Evolutionary conservation across 2,329 filamentous ascomycete species (phyloP).

Genomic region (Zymoseptoria brevis): DNA sequence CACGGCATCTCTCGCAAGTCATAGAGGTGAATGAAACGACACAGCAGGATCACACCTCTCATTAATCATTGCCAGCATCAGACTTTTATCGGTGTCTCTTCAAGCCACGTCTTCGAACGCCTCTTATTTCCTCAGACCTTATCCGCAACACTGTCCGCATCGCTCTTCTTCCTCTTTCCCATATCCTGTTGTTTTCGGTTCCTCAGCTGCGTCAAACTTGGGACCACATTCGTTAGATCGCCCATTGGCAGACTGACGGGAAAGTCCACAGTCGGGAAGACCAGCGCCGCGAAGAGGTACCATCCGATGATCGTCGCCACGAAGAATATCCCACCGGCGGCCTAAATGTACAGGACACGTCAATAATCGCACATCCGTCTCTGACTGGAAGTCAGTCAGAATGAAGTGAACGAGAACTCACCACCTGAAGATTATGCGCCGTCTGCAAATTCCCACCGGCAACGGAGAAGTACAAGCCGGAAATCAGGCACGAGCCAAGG

Average conservation of each 20-base stretch:
- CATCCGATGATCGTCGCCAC: slow-evolving; percentile 10
- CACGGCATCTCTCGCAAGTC: neutral
- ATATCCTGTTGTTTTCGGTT: neutral
- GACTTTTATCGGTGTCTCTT: neutral
- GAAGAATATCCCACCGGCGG: slow-evolving; percentile 14
- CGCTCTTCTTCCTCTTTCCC: neutral
- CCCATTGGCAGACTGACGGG: slow-evolving; percentile 13
- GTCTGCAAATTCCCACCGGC: slow-evolving; percentile 9
- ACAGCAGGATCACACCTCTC: neutral
- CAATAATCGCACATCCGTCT: too few species aligned
- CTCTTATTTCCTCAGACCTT: neutral
- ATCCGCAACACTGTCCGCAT: neutral
- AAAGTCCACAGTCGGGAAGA: slow-evolving; percentile 17
- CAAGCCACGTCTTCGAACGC: neutral
- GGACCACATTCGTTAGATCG: slow-evolving; percentile 12
- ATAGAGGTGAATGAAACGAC: neutral
- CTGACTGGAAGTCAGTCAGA: too few species aligned
- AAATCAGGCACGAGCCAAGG: slow-evolving; percentile 6
- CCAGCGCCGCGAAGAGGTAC: slow-evolving; percentile 15
- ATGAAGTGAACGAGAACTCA: slow-evolving; percentile 2
- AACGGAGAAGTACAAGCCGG: slow-evolving; percentile 11
- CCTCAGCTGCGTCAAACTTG: slow-evolving; percentile 4
- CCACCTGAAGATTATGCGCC: slow-evolving; percentile 16
- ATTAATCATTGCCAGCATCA: neutral
- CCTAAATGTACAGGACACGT: slow-evolving; percentile 3